Evolutionary conservation across 2,329 filamentous ascomycete genomes (phyloP).

Genomic region (Colletotrichum eleusines): DNA sequence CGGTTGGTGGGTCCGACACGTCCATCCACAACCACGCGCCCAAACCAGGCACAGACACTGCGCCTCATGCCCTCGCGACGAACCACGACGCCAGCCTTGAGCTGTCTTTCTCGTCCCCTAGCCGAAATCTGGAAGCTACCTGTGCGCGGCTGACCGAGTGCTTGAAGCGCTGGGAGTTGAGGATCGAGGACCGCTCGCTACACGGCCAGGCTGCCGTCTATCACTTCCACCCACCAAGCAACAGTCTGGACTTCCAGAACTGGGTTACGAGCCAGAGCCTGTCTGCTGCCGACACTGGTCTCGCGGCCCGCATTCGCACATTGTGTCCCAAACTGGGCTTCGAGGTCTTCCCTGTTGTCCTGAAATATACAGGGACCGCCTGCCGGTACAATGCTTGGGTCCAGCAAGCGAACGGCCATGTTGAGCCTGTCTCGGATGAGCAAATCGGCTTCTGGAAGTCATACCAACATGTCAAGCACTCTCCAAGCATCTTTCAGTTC

Average conservation of each 20-base stretch:
- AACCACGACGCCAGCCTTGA: neutral
- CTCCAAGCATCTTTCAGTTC: constrained; percentile 19
- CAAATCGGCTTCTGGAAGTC: constrained; percentile 26
- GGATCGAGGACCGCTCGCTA: constrained; percentile 8
- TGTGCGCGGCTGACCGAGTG: neutral
- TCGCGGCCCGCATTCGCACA: constrained; percentile 5
- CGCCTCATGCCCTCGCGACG: neutral
- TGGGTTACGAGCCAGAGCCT: constrained; percentile 14
- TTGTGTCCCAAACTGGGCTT: constrained; percentile 27
- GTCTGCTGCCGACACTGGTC: constrained; percentile 18
- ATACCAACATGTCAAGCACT: constrained; percentile 33
- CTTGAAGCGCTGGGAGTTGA: constrained; percentile 23
- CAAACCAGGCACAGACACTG: neutral
- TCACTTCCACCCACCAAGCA: constrained; percentile 29
- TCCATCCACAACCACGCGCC: constrained; percentile 1
- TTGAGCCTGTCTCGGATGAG: neutral
- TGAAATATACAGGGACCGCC: constrained; percentile 28
- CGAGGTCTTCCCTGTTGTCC: constrained; percentile 34
- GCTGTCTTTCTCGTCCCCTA: neutral
- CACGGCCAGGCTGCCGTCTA: constrained; percentile 27
- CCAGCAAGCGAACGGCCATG: neutral
- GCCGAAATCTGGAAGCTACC: neutral
- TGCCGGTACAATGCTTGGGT: constrained; percentile 26
- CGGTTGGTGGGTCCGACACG: constrained; percentile 21
- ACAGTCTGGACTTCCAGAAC: constrained; percentile 19